Percentiles rank a stretch among this genome's conserved stretches.
These are phyloP conservation scores for Lumnitzera racemosa DNA, from an alignment of 345 rosid genomes.

Conservation along the genomic window DNA sequence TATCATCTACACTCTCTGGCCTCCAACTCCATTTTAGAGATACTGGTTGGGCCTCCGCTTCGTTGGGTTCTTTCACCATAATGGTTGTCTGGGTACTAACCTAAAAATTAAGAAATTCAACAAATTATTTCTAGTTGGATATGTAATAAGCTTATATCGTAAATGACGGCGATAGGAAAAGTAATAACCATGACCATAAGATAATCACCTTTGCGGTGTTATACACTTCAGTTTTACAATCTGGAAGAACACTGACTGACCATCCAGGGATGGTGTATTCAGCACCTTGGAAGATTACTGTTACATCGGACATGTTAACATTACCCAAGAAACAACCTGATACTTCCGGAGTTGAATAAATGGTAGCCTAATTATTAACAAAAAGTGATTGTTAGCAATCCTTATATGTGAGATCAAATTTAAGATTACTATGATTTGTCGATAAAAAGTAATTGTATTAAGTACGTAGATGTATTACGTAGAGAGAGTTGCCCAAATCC, in stretches of 20 bases:
- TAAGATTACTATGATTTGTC: background rate
- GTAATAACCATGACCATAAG: too few relatives aligned
- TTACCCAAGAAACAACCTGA: constrained; percentile 55
- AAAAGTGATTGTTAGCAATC: too few relatives aligned
- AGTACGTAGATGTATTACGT: constrained; percentile 13
- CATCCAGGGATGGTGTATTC: constrained; percentile 45
- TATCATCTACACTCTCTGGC: constrained; percentile 28
- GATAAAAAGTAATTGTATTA: background rate
- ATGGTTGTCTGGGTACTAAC: constrained; percentile 47
- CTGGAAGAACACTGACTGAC: constrained; percentile 71
- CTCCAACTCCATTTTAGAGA: constrained; percentile 53
- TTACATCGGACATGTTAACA: constrained; percentile 32
- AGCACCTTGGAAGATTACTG: constrained; percentile 35
- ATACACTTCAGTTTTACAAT: constrained; percentile 43
- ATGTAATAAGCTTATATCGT: too few relatives aligned
- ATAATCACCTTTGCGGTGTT: constrained; percentile 52
- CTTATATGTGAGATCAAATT: background rate
- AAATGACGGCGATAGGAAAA: too few relatives aligned
- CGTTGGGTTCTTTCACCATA: constrained; percentile 26
- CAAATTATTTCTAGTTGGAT: too few relatives aligned
- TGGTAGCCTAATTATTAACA: constrained; percentile 28
- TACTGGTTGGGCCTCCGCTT: constrained; percentile 22
- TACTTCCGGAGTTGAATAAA: constrained; percentile 22
- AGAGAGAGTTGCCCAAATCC: constrained; percentile 31
- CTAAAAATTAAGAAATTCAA: constrained; percentile 2